A percentile compares a stretch with the other conserved stretches of the same genome.
Conservation (phyloP, 805 yeast genomes). For the Candida arabinofermentans region DNA sequence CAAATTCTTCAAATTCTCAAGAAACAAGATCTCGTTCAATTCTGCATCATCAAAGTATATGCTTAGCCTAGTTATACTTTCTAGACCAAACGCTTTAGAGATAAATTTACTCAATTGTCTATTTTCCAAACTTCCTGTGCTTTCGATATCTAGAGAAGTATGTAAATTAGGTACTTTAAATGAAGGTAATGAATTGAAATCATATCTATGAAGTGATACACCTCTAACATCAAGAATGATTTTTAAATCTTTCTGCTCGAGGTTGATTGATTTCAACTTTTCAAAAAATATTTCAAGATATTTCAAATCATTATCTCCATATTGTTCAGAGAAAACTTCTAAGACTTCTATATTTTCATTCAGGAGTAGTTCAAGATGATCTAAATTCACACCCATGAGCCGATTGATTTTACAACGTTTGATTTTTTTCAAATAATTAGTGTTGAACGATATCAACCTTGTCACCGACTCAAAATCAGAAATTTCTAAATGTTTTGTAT, state of each 20-base stretch:
- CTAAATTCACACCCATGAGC: not conserved
- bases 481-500: not conserved
- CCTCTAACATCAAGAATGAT: not conserved
- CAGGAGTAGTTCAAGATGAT: not conserved
- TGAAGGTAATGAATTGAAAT: not conserved
- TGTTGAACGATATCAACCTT: conserved; percentile 2
- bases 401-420: not conserved
- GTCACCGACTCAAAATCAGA: conserved; percentile 1
- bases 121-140: not conserved
- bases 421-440: conserved; percentile 1
- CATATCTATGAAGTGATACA: not conserved
- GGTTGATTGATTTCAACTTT: not conserved
- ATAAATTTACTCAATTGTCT: not conserved
- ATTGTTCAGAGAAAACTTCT: not conserved
- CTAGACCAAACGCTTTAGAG: not conserved
- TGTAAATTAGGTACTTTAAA: not conserved
- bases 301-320: not conserved
- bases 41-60: not conserved
- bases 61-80: not conserved
- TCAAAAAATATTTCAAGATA: not conserved
- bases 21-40: not conserved
- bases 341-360: not conserved
- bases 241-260: not conserved
- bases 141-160: not conserved
- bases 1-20: not conserved